Conservation (phyloP, 345 rosid species). For the Aethionema arabicum region DNA sequence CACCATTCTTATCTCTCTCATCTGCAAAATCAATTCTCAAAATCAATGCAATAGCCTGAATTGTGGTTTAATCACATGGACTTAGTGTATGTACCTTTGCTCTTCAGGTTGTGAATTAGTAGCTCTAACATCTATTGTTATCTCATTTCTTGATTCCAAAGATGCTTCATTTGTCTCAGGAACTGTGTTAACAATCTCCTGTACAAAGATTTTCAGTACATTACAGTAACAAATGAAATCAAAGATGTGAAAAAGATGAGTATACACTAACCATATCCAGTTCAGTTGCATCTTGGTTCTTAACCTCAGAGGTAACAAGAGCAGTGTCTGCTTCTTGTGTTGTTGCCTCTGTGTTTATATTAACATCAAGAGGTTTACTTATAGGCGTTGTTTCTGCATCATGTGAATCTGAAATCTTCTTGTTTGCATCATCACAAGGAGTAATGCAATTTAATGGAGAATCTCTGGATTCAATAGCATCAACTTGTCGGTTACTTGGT, state of each 20-base stretch:
- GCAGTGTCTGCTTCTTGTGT: constrained; percentile 24
- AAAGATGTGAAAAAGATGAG: constrained; percentile 3
- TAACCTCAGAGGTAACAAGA: constrained; percentile 10
- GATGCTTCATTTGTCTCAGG: constrained; percentile 28
- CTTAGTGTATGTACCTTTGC: constrained; percentile 22
- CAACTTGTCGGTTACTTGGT: constrained; percentile 5
- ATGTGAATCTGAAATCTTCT: background rate
- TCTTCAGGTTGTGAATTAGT: constrained; percentile 25
- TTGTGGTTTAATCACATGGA: constrained; percentile 8
- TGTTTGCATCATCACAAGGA: constrained; percentile 6
- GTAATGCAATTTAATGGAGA: constrained; percentile 21
- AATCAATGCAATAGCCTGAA: constrained; percentile 9
- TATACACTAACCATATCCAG: constrained; percentile 28
- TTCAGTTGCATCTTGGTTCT: constrained; percentile 23
- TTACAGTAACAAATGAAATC: background rate
- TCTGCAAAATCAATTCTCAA: constrained; percentile 25
- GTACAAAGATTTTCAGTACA: constrained; percentile 17
- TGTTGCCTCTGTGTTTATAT: constrained; percentile 13
- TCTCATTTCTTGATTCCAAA: constrained; percentile 37
- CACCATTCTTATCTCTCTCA: constrained; percentile 17
- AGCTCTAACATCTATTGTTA: constrained; percentile 32
- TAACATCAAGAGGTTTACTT: constrained; percentile 29
- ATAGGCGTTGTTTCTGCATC: background rate
- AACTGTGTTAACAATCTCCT: constrained; percentile 23
- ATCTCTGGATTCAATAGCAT: constrained; percentile 21